Percentiles rank a stretch among this genome's conserved stretches.
Evolutionary conservation across 75 land plant species (phyloP).

Genomic region (Adiantum capillusveneris): DNA sequence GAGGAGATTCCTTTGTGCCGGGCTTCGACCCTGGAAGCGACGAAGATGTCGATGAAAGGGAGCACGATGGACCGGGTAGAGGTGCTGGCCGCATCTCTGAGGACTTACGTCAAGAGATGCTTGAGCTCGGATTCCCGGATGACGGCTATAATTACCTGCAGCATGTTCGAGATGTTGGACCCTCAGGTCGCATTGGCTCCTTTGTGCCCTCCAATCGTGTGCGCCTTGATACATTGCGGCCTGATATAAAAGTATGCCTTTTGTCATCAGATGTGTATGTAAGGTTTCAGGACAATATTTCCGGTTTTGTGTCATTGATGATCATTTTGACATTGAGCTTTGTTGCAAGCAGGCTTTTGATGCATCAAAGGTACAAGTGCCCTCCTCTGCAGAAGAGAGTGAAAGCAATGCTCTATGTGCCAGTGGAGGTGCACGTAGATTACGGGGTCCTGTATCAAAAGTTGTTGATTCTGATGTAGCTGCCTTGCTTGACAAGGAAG

Average conservation of each 20-base stretch:
- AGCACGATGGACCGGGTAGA: not conserved
- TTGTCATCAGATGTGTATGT: not conserved
- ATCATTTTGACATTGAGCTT: not conserved
- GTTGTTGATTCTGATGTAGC: slow-evolving; percentile 76
- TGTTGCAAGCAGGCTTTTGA: slow-evolving; percentile 60
- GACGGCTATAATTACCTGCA: slow-evolving; percentile 88
- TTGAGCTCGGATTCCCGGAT: slow-evolving; percentile 91
- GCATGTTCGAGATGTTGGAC: slow-evolving; percentile 70
- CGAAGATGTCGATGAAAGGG: slow-evolving; percentile 5
- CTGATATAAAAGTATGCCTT: slow-evolving; percentile 64
- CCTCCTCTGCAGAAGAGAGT: slow-evolving; percentile 9
- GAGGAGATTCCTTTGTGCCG: slow-evolving; percentile 28
- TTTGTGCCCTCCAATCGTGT: slow-evolving; percentile 48
- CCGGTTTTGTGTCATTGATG: not conserved
- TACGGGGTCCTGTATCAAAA: slow-evolving; percentile 38
- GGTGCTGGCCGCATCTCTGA: slow-evolving; percentile 20
- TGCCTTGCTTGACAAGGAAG: slow-evolving; percentile 39
- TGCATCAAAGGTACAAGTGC: slow-evolving; percentile 59
- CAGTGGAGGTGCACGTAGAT: slow-evolving; percentile 42
- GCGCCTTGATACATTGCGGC: slow-evolving; percentile 37
- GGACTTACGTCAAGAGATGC: slow-evolving; percentile 62
- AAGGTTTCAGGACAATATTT: not conserved
- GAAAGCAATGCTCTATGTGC: slow-evolving; percentile 12
- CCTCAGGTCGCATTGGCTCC: slow-evolving; percentile 58
- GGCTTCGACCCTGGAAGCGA: slow-evolving; percentile 34